Base-by-base conservation (phyloP, 2,329 filamentous ascomycete species). In the Pyrenophora seminiperda region DNA sequence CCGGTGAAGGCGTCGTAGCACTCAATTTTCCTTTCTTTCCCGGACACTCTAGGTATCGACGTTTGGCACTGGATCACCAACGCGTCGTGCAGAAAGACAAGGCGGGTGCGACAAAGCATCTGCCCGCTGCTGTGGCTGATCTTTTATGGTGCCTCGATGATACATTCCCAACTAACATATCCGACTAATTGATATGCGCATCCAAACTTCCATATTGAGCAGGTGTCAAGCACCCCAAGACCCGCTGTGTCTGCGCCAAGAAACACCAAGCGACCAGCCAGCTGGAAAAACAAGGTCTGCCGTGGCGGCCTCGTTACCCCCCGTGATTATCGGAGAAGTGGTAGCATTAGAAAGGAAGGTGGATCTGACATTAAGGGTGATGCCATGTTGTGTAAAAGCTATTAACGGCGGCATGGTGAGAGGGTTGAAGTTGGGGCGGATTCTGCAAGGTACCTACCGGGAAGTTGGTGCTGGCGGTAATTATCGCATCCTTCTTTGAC, bases 131-230 rank as follows among this genome's bases (percentile, higher is more conserved):
- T 27, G 24, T 27, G 24, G 24, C 24, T 11, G 24, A 27, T 27
- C 7, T 27, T 27, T 27, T 27, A 27, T 27, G 24, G 24, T 27
- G 7, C 24, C 7, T 27, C 24, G 13, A 27, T 27, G 9, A 27
- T 11, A 27, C 24, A 3, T 3, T 27, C 13, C 24, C 13, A 27
- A 5, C 24, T 27, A 27, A 54, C 57, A 59, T 59, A 52, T 59
- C 44, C 47, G 37, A 41, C 58, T 53, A 59, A 63, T 47, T 61
- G 54, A 60, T 50, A 55, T 47, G 45, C 51, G 54, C 56, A 58
- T 62, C 43, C 47, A 56, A 69, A 61, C 61, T 72, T 61, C 69
- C 69, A 40, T 41, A 67, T 71, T 30, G 50, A 67, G 69, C 58
- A 72, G 69, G 68, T 68, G 66, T 60, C 37, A 50, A 53, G 41